These are phyloP conservation scores for Backusella liffmaniae DNA, from an alignment of 192 early-diverging fungal species.

Conservation along the genomic window DNA sequence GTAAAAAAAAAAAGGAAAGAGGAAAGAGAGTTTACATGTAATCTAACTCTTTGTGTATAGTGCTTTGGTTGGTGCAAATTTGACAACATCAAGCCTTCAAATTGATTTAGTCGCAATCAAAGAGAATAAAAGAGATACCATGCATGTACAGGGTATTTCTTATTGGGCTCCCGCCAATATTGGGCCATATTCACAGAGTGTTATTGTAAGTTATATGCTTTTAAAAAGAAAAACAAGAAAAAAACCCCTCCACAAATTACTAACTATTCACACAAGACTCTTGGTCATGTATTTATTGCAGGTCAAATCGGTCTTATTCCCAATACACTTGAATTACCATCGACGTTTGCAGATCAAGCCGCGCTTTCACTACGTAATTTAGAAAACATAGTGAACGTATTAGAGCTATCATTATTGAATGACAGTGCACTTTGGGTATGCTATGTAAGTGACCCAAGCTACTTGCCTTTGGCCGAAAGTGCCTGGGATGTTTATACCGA, in stretches of 20 bases:
- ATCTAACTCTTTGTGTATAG: conserved; percentile 33
- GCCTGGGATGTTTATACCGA: conserved; percentile 37
- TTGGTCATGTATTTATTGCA: conserved; percentile 65
- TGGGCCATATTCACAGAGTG: conserved; percentile 80
- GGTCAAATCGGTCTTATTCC: conserved; percentile 82
- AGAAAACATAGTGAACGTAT: conserved; percentile 42
- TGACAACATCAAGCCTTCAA: conserved; percentile 51
- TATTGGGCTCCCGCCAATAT: conserved; percentile 92
- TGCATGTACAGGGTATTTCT: conserved; percentile 85
- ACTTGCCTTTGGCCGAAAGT: conserved; percentile 28
- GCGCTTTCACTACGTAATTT: conserved; percentile 56
- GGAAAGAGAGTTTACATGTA: neutral
- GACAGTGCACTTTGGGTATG: conserved; percentile 54
- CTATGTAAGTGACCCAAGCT: conserved; percentile 47
- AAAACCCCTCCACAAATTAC: neutral
- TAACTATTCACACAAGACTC: conserved; percentile 31
- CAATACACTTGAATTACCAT: conserved; percentile 55
- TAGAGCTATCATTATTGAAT: conserved; percentile 32
- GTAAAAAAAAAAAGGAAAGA: conserved; percentile 26
- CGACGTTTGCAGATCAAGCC: conserved; percentile 47
- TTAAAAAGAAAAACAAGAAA: neutral
- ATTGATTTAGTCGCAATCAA: conserved; percentile 62
- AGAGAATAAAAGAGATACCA: conserved; percentile 40
- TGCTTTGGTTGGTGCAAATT: conserved; percentile 57
- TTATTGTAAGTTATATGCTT: conserved; percentile 42